Conservation (phyloP, 2,329 filamentous ascomycete genomes). For the Talaromyces sp. region DNA sequence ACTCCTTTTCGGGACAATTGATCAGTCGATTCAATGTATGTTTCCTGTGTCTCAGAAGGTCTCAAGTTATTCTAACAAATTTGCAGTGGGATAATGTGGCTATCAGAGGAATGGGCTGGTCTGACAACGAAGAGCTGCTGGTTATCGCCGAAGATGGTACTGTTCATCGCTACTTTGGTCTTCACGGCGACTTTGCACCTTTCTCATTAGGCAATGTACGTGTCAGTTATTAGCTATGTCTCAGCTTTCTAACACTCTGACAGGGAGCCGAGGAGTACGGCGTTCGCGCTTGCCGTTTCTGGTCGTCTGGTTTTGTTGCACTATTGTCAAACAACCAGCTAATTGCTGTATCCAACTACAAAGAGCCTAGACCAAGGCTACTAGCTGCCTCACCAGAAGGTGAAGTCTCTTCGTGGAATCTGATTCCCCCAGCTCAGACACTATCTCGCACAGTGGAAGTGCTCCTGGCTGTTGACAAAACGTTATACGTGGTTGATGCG, state of each 20-base stretch:
- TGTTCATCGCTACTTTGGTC: constrained; percentile 81
- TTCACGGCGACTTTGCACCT: constrained; percentile 93
- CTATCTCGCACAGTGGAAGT: constrained; percentile 92
- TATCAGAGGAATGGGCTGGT: constrained; percentile 90
- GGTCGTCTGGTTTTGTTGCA: constrained; percentile 86
- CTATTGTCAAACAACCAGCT: constrained; percentile 84
- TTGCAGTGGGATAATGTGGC: constrained; percentile 78
- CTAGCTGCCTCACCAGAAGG: constrained; percentile 75
- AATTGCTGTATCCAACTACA: constrained; percentile 81
- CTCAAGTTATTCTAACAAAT: neutral
- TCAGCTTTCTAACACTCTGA: constrained; percentile 19
- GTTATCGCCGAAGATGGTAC: constrained; percentile 86
- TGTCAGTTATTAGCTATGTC: constrained; percentile 17
- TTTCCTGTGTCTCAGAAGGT: neutral
- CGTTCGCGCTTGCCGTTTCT: constrained; percentile 87
- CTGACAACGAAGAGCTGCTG: constrained; percentile 86
- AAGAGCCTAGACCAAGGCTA: constrained; percentile 81
- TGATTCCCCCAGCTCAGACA: constrained; percentile 83
- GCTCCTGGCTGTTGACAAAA: constrained; percentile 76
- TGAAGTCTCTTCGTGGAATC: constrained; percentile 78
- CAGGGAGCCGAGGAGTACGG: constrained; percentile 80
- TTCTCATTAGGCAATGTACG: constrained; percentile 79
- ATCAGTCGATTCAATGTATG: constrained; percentile 69
- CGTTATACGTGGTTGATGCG: constrained; percentile 81
- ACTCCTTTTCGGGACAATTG: constrained; percentile 86